Percentiles rank a stretch among this genome's conserved stretches.
phyloP scores from a whole-genome alignment of 495 filamentous ascomycete genomes.

The Sordaria brevicollis region DNA sequence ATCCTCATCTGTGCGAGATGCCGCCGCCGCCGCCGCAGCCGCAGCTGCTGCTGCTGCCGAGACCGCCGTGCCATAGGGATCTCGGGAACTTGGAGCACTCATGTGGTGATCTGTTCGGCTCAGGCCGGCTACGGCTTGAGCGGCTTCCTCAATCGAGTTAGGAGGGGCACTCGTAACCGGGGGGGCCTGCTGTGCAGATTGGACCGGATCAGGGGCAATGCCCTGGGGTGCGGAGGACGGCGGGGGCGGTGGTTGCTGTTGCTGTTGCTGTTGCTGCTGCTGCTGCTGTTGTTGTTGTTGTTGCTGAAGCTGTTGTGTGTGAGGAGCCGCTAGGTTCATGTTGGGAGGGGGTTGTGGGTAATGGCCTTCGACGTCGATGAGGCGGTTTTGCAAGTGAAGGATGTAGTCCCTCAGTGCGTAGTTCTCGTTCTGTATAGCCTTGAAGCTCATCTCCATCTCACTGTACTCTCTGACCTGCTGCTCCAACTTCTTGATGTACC shows the following conservation, averaged over 20 bases:
- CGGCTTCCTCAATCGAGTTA: conserved; percentile 22
- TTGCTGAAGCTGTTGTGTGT: conserved; percentile 4
- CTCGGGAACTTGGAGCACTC: neutral
- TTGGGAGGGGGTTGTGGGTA: conserved; percentile 67
- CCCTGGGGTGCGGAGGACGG: neutral
- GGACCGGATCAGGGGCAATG: neutral
- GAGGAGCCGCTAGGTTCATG: conserved; percentile 27
- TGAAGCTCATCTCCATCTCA: conserved; percentile 57
- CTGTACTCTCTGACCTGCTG: conserved; percentile 74
- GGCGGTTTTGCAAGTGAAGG: conserved; percentile 77
- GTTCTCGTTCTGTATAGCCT: conserved; percentile 73
- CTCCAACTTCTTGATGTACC: conserved; percentile 94
- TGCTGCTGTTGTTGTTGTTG: neutral
- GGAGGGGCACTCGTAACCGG: neutral
- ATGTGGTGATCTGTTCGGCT: conserved; percentile 14
- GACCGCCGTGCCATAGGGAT: conserved; percentile 4
- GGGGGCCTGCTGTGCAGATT: neutral
- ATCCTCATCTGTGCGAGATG: conserved; percentile 16
- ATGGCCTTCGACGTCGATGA: conserved; percentile 74
- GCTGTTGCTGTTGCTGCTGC: neutral
- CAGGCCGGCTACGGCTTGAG: conserved; percentile 26
- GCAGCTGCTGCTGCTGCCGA: neutral
- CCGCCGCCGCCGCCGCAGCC: neutral
- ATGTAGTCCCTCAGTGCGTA: conserved; percentile 86
- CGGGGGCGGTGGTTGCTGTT: neutral